Percentiles rank a stretch among this genome's conserved stretches.
Conservation (phyloP, 306 rosid genomes). For the Senna siamea region DNA sequence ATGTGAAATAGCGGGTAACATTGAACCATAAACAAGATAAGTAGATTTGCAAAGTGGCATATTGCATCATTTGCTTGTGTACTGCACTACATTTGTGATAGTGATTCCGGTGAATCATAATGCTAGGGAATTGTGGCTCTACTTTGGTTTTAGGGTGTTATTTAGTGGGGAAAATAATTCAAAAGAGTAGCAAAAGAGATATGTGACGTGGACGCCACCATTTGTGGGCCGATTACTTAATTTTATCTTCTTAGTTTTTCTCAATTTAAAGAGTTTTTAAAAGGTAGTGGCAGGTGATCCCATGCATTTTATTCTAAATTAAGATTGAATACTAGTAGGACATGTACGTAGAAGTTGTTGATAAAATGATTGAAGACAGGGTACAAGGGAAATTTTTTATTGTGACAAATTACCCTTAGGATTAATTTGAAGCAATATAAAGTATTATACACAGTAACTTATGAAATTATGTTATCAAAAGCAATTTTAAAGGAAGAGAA, state of each 20-base stretch:
- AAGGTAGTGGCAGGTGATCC: constrained; percentile 34
- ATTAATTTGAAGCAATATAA: too few species aligned
- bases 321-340: neutral
- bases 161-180: constrained; percentile 30
- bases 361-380: too few species aligned
- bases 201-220: constrained; percentile 53
- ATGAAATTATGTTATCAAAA: too few species aligned
- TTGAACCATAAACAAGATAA: constrained; percentile 34
- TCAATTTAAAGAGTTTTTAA: neutral
- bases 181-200: constrained; percentile 11
- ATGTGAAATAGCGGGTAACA: constrained; percentile 22
- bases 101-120: constrained; percentile 9
- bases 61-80: constrained; percentile 44
- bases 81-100: constrained; percentile 33
- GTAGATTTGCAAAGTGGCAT: constrained; percentile 44
- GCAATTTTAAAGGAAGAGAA: too few species aligned
- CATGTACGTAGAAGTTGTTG: too few species aligned
- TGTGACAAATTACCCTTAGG: too few species aligned
- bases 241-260: constrained; percentile 28
- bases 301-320: neutral
- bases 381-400: too few species aligned
- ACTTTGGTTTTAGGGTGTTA: constrained; percentile 6
- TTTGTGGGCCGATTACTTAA: constrained; percentile 47
- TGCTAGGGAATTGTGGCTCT: constrained; percentile 23
- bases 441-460: too few species aligned